Conservation (phyloP, 163 green algal genomes). For the Scenedesmus sp. region DNA sequence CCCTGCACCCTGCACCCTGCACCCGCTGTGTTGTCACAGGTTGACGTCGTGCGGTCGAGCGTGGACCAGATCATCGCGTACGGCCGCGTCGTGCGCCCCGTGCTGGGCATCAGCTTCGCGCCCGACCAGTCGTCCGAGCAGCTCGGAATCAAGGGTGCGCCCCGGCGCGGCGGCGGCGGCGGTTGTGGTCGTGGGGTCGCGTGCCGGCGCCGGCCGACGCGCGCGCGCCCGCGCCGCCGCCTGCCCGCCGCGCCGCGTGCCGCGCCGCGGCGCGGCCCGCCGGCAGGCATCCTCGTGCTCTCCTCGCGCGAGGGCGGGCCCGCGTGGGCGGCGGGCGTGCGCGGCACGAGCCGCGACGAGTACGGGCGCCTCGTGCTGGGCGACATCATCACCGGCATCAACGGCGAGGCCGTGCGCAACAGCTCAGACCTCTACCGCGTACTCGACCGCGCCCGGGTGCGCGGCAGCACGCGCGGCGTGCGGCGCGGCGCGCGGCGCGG, state of each 20-base stretch:
- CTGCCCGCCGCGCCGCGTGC: not conserved
- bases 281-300: slow-evolving; percentile 93
- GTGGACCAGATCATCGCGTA: slow-evolving; percentile 91
- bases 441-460: slow-evolving; percentile 82
- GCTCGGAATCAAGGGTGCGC: slow-evolving; percentile 73
- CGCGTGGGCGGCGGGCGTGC: slow-evolving; percentile 76
- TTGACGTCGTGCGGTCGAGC: slow-evolving; percentile 75
- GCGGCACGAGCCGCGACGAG: slow-evolving; percentile 87
- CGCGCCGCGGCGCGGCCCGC: not conserved
- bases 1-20: too few relatives aligned
- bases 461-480: too few relatives aligned
- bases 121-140: slow-evolving; percentile 88
- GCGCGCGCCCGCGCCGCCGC: too few relatives aligned
- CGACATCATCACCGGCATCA: slow-evolving; percentile 93
- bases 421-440: slow-evolving; percentile 90
- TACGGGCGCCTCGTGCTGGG: slow-evolving; percentile 89
- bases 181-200: too few relatives aligned
- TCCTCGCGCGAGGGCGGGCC: slow-evolving; percentile 78
- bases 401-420: slow-evolving; percentile 63
- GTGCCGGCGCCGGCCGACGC: not conserved
- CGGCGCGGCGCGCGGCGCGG: too few relatives aligned
- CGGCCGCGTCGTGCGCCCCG: slow-evolving; percentile 90
- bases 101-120: slow-evolving; percentile 95
- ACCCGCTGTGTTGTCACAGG: too few relatives aligned
- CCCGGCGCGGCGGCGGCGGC: too few relatives aligned